Percentiles rank a stretch among this genome's conserved stretches.
Evolutionary conservation across 371 early-diverging fungal species (phyloP).

Genomic region (Thermomucor indicae-seudaticae): DNA sequence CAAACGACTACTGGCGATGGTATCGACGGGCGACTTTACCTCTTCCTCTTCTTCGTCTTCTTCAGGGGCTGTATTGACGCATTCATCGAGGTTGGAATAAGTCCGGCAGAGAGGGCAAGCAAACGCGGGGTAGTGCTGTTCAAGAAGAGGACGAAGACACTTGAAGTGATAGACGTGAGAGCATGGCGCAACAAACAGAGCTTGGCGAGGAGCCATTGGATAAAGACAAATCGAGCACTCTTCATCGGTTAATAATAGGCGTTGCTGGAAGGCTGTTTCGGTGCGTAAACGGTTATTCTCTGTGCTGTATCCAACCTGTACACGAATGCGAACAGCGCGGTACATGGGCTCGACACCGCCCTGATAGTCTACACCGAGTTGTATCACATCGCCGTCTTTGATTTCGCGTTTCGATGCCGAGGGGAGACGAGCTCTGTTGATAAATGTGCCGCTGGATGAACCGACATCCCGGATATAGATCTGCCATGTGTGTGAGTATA

Average conservation of each 20-base stretch:
- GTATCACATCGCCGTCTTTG: conserved; percentile 80
- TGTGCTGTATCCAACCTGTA: too few species aligned
- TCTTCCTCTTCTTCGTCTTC: too few species aligned
- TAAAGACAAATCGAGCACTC: conserved; percentile 98
- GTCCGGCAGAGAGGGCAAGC: conserved; percentile 93
- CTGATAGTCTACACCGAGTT: conserved; percentile 88
- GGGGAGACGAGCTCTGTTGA: conserved; percentile 79
- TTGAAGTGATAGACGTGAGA: conserved; percentile 95
- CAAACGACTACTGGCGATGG: neutral
- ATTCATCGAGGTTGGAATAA: conserved; percentile 88
- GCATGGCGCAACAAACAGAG: conserved; percentile 93
- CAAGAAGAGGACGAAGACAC: conserved; percentile 72
- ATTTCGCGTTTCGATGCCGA: conserved; percentile 64
- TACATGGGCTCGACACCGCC: conserved; percentile 76
- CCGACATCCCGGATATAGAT: conserved; percentile 80
- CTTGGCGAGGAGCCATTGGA: conserved; percentile 86
- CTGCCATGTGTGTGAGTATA: conserved; percentile 14
- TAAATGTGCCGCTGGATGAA: conserved; percentile 86
- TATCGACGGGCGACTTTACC: too few species aligned
- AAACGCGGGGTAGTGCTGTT: conserved; percentile 68
- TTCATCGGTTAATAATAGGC: too few species aligned
- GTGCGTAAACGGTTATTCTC: too few species aligned
- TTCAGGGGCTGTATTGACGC: conserved; percentile 58
- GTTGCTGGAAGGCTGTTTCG: too few species aligned
- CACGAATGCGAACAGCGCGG: conserved; percentile 76